phyloP scores from a whole-genome alignment of 768 basidiomycete genomes.

The Mycena alexandri region DNA sequence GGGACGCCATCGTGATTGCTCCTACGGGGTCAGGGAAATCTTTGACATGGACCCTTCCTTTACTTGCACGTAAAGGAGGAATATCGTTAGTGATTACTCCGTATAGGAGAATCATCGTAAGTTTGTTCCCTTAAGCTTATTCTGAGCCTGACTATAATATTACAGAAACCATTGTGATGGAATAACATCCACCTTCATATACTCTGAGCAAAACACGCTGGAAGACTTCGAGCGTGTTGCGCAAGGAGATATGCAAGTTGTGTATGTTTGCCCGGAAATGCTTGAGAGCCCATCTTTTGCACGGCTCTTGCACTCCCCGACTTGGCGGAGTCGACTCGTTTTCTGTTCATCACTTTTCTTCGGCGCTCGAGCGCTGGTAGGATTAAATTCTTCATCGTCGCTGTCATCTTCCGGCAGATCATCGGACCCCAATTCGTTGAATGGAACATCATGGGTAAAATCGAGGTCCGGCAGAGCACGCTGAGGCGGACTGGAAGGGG shows the following conservation, averaged over 20 bases:
- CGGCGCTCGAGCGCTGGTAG: neutral
- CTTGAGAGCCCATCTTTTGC: slow-evolving; percentile 43
- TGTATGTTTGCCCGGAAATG: slow-evolving; percentile 44
- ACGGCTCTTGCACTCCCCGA: too few relatives aligned
- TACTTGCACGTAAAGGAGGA: slow-evolving; percentile 36
- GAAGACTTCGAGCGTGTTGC: slow-evolving; percentile 29
- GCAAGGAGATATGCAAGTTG: slow-evolving; percentile 26
- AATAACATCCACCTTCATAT: slow-evolving; percentile 25
- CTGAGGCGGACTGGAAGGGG: neutral
- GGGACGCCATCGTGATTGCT: slow-evolving; percentile 38
- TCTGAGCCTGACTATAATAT: too few relatives aligned
- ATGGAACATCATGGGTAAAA: slow-evolving; percentile 7
- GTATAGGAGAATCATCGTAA: too few relatives aligned
- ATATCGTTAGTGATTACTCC: slow-evolving; percentile 42
- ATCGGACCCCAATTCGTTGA: neutral
- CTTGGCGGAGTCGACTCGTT: too few relatives aligned
- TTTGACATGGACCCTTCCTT: slow-evolving; percentile 37
- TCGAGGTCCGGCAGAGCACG: slow-evolving; percentile 2
- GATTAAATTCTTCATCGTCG: slow-evolving; percentile 1
- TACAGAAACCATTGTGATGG: slow-evolving; percentile 18
- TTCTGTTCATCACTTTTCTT: slow-evolving; percentile 8
- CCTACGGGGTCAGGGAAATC: slow-evolving; percentile 44
- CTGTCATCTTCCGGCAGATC: neutral
- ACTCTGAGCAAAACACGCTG: slow-evolving; percentile 28
- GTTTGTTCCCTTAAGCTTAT: too few relatives aligned